These are phyloP conservation scores for Fusarium odoratissimum DNA, from an alignment of 2,329 filamentous ascomycete genomes.

Conservation along the genomic window DNA sequence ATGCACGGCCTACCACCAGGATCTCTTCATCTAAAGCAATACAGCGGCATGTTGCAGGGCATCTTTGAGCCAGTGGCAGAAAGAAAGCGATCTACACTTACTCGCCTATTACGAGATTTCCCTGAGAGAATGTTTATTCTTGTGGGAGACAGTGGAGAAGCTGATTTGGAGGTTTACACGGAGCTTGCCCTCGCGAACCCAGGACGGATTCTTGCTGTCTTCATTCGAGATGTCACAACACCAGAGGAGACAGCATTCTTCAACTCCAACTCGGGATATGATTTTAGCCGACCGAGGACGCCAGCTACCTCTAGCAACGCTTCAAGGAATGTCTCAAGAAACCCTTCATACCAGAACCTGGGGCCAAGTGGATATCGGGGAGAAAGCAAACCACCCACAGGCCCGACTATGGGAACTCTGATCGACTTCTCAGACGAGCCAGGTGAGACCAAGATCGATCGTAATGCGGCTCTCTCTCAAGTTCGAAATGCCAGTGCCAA, in stretches of 20 bases:
- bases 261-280: slow-evolving; percentile 73
- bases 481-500: slow-evolving; percentile 39
- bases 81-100: slow-evolving; percentile 88
- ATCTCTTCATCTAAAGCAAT: slow-evolving; percentile 95
- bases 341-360: slow-evolving; percentile 45
- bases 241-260: slow-evolving; percentile 79
- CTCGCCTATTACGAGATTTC: slow-evolving; percentile 88
- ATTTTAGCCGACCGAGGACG: slow-evolving; percentile 43
- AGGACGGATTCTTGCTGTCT: slow-evolving; percentile 84
- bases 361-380: slow-evolving; percentile 24
- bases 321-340: slow-evolving; percentile 27
- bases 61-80: slow-evolving; percentile 98
- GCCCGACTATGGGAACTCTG: slow-evolving; percentile 65
- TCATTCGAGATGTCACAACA: slow-evolving; percentile 96
- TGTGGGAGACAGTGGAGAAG: slow-evolving; percentile 95
- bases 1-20: slow-evolving; percentile 83
- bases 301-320: slow-evolving; percentile 46
- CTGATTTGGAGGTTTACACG: slow-evolving; percentile 96
- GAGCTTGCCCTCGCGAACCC: slow-evolving; percentile 90
- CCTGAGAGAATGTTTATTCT: slow-evolving; percentile 89
- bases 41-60: slow-evolving; percentile 95
- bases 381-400: slow-evolving; percentile 45
- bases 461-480: slow-evolving; percentile 49
- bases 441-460: slow-evolving; percentile 51
- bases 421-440: slow-evolving; percentile 71